A percentile compares a stretch with the other conserved stretches of the same genome.
Evolutionary conservation across 1,284 basidiomycete species (phyloP).

Genomic region (Xerocomus amazonicus): DNA sequence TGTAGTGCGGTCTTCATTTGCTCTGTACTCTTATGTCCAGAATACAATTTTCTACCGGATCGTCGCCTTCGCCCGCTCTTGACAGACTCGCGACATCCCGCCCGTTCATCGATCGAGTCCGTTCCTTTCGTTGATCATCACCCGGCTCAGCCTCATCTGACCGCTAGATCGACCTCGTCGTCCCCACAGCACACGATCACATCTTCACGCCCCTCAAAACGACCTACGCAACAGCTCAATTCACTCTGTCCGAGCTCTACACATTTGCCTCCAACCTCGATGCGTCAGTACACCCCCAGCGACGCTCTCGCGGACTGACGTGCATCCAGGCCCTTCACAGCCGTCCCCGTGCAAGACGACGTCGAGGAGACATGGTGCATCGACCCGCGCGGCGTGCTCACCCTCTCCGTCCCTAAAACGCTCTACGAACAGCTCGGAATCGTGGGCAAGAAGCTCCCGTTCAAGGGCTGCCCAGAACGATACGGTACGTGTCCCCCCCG

Average conservation of each 20-base stretch:
- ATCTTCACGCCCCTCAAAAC: slow-evolving; percentile 40
- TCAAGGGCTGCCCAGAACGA: slow-evolving; percentile 42
- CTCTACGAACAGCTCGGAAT: slow-evolving; percentile 59
- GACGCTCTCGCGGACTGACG: background rate
- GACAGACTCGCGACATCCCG: slow-evolving; percentile 38
- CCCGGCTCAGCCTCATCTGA: slow-evolving; percentile 6
- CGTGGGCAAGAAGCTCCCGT: slow-evolving; percentile 48
- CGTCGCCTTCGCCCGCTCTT: slow-evolving; percentile 30
- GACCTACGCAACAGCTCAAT: slow-evolving; percentile 40
- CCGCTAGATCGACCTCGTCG: slow-evolving; percentile 52
- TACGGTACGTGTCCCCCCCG: slow-evolving; percentile 42
- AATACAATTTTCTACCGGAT: slow-evolving; percentile 29
- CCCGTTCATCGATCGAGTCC: slow-evolving; percentile 52
- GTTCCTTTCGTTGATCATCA: slow-evolving; percentile 10
- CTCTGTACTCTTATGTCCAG: slow-evolving; percentile 16
- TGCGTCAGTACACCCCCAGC: no score
- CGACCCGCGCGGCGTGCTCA: slow-evolving; percentile 54
- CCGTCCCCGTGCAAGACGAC: slow-evolving; percentile 34
- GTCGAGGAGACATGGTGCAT: slow-evolving; percentile 61
- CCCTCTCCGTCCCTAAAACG: slow-evolving; percentile 49
- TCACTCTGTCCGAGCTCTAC: slow-evolving; percentile 42
- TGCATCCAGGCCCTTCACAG: slow-evolving; percentile 30
- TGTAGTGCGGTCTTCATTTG: slow-evolving; percentile 14
- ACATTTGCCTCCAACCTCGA: slow-evolving; percentile 27
- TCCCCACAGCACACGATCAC: slow-evolving; percentile 39